A percentile compares a stretch with the other conserved stretches of the same genome.
Conservation (phyloP, 352 stramenopile genomes). For the Aphanomyces stellatus region DNA sequence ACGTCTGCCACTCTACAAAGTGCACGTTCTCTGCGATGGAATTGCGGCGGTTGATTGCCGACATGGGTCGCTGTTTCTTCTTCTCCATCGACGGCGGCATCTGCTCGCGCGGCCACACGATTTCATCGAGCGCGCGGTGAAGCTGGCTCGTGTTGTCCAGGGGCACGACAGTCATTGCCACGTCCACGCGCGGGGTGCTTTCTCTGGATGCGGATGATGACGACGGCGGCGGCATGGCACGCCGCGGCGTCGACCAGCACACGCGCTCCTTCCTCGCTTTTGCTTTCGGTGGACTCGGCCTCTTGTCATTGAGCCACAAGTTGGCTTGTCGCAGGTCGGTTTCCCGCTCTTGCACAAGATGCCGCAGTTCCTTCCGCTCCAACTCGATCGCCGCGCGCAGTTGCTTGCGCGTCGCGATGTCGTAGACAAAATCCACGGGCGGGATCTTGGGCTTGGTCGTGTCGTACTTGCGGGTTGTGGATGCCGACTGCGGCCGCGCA, state of each 20-base stretch:
- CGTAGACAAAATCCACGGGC: constrained; percentile 63
- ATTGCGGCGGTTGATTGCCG: constrained; percentile 6
- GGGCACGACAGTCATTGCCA: background rate
- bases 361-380: constrained; percentile 31
- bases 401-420: constrained; percentile 38
- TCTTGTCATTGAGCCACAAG: constrained; percentile 33
- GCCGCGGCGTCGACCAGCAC: background rate
- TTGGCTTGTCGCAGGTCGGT: constrained; percentile 29
- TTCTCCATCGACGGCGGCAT: too few relatives aligned
- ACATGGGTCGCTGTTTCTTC: constrained; percentile 11
- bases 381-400: constrained; percentile 51
- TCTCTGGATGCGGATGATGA: background rate
- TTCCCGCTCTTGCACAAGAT: constrained; percentile 31
- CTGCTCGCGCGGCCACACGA: background rate
- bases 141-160: background rate
- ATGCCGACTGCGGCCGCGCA: background rate
- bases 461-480: background rate
- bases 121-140: background rate
- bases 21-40: constrained; percentile 17
- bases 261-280: background rate
- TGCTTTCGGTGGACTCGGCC: too few relatives aligned
- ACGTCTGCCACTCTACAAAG: background rate
- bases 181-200: background rate
- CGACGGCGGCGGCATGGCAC: background rate
- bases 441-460: constrained; percentile 7